phyloP scores from a whole-genome alignment of 2,329 filamentous ascomycete genomes.

The Cercospora nicotianae region DNA sequence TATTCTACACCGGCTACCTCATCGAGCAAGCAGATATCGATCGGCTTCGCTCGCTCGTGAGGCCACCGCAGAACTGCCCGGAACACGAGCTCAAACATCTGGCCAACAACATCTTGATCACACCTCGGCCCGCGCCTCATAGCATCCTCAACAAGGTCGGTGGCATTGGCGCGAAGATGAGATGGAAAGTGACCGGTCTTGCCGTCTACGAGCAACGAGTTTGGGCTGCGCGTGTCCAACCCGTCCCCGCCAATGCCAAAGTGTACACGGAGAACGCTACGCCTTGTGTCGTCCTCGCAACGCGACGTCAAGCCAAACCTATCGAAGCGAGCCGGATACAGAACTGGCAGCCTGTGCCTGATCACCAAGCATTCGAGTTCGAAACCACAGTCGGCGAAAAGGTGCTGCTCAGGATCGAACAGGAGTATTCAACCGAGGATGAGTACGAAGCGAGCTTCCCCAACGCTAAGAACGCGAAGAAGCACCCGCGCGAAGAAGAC shows the following conservation, averaged over 20 bases:
- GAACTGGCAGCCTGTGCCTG: conserved; percentile 75
- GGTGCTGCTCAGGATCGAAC: conserved; percentile 75
- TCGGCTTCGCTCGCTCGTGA: conserved; percentile 68
- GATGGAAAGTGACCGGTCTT: conserved; percentile 78
- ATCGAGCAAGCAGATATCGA: conserved; percentile 71
- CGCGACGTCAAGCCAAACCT: conserved; percentile 72
- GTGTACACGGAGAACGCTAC: conserved; percentile 77
- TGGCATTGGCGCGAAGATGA: conserved; percentile 78
- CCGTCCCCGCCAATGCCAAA: conserved; percentile 65
- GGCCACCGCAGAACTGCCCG: conserved; percentile 61
- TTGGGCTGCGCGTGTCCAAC: conserved; percentile 81
- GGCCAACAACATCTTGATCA: conserved; percentile 89
- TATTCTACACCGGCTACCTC: conserved; percentile 92
- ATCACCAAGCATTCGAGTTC: conserved; percentile 71
- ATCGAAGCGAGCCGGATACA: conserved; percentile 79
- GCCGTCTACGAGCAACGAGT: conserved; percentile 75
- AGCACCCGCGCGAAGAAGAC: conserved; percentile 61
- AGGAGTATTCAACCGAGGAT: conserved; percentile 63
- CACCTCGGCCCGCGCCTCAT: conserved; percentile 69
- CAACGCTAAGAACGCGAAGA: conserved; percentile 62
- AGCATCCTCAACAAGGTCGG: conserved; percentile 79
- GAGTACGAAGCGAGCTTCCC: conserved; percentile 64
- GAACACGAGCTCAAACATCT: conserved; percentile 75
- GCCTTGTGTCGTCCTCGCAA: conserved; percentile 79
- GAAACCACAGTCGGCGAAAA: conserved; percentile 87